Conservation (phyloP, 352 stramenopile genomes). For the Globisporangium megalacanthum region DNA sequence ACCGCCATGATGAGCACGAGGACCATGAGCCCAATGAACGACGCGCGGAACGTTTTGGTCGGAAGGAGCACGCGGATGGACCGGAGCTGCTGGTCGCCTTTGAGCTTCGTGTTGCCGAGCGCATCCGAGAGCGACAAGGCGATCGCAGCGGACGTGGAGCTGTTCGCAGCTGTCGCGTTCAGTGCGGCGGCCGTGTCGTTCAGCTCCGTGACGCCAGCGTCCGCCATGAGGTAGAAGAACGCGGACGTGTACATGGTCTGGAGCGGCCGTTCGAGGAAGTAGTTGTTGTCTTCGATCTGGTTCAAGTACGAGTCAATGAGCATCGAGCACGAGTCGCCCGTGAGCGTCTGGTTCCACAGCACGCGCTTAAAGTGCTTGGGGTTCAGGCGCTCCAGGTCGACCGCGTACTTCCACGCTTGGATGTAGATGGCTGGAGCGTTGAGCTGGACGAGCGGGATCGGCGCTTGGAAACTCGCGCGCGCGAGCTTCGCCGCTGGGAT, state of each 20-base stretch:
- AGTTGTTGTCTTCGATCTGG: slow-evolving; percentile 39
- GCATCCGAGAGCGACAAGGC: slow-evolving; percentile 6
- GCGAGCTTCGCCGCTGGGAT: slow-evolving; percentile 20
- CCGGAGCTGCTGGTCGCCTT: slow-evolving; percentile 28
- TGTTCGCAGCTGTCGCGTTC: neutral
- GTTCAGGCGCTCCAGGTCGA: slow-evolving; percentile 25
- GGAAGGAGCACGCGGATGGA: slow-evolving; percentile 27
- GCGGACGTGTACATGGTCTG: slow-evolving; percentile 44
- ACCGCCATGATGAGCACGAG: slow-evolving; percentile 19
- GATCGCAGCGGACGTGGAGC: neutral
- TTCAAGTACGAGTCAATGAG: slow-evolving; percentile 43
- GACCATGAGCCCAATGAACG: slow-evolving; percentile 18
- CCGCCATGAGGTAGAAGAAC: slow-evolving; percentile 46
- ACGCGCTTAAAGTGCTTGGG: slow-evolving; percentile 17
- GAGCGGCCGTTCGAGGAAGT: slow-evolving; percentile 32
- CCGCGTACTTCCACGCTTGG: neutral
- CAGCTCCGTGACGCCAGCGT: slow-evolving; percentile 28
- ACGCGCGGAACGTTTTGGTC: slow-evolving; percentile 25
- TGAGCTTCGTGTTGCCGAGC: slow-evolving; percentile 24
- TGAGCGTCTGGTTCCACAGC: slow-evolving; percentile 21
- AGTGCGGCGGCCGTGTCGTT: slow-evolving; percentile 1
- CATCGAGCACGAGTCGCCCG: slow-evolving; percentile 23
- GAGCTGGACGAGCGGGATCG: slow-evolving; percentile 37
- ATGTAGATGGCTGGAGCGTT: slow-evolving; percentile 23
- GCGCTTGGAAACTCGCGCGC: slow-evolving; percentile 27